Base-by-base conservation (phyloP, 805 yeast species). In the Kodamaea nitidulidarum region DNA sequence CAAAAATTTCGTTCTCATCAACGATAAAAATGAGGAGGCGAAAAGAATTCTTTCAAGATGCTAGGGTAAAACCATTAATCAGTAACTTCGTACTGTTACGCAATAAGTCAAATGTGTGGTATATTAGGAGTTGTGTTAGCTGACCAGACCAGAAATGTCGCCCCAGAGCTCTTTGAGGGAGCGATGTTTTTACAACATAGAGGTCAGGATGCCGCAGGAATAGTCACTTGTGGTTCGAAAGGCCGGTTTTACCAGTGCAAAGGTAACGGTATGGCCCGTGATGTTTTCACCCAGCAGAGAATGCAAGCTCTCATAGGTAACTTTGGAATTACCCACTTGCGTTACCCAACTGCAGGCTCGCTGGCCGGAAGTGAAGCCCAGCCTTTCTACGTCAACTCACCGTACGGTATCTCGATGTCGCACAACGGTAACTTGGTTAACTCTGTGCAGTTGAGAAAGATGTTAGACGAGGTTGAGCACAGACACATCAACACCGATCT, bases 181-280 rank as follows among this genome's bases (percentile, higher is more conserved):
- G 83, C 91, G 46, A 78, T 88, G 67, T 91, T 84, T 61, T 70
- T 93, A 45, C 98, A 93, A 60, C 98, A 93, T 59, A 78, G 98
- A 58, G 98, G 98, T 33, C 98, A 93, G 68, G 98, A 93, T 61
- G 98, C 98, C 8, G 96, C 97, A n/a, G 98, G 98, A 47, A 91
- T 93, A 40, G 93, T 88, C 16, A 93, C 98, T 6, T 88, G 96
- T 61, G 98, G 96, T 39, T 71, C 84, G 32, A 80, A 91, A 45
- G 98, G 98, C 48, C 76, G 98, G 43, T 76, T 93, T 43, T 90
- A 87, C 67, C 98, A 91, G 67, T 93, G 98, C 64, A 93, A 93
- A 68, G 98, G 98, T 54, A 91, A 88, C 62, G 98, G 98, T 49
- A 87, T 93, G 96, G 98, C 96, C 43, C 77, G 95, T 54, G 98